Evolutionary conservation across 495 filamentous ascomycete genomes (phyloP), one percentile per base, ranked within the genome.

Genomic region (Penicillium argentinense): DNA sequence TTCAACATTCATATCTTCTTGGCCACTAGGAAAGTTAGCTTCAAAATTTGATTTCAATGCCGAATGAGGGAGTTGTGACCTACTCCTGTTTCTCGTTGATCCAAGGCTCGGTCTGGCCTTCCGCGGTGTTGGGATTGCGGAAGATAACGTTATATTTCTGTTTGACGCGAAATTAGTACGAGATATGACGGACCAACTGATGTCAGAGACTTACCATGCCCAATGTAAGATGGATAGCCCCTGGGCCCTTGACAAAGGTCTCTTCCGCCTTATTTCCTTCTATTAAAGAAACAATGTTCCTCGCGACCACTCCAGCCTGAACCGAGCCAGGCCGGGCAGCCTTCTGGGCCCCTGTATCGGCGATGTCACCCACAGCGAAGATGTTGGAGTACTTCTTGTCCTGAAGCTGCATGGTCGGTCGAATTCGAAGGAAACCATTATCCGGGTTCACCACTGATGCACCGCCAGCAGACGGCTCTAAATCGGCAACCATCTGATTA

Each of bases 301-400:
- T 68, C 3, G 68, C 68, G 1, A 77, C 79, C 4, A 79, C 59
- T 3, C 58, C 67, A 4, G 78, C 75, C 55, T 86, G 82, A 9
- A 66, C 64, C 5, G 66, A 53, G 1, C 72, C 74, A 0, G 79
- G 77, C 11, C 80, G 64, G 11, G 77, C 77, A 39, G 78, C 82
- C 37, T 77, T 81, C 27, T 75, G 74, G 1, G 75, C 73, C 12
- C 75, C 73, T 1, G 79, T 80, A 33, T 80, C 75, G 5, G 81
- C 80, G 17, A 86, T 81, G 50, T 86, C 82, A 1, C 82, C 82
- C 9, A 81, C 69, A 0, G 73, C 78, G 46, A 80, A 86, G 2
- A 86, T 53, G 36, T 81, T 68, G 0, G 71, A 60, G 27, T 74
- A 66, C n/a, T 67, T 44, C 4, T 61, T 56, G 53, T 79, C 73